phyloP scores from a whole-genome alignment of 257 asterid genomes.

The Misopates orontium region DNA sequence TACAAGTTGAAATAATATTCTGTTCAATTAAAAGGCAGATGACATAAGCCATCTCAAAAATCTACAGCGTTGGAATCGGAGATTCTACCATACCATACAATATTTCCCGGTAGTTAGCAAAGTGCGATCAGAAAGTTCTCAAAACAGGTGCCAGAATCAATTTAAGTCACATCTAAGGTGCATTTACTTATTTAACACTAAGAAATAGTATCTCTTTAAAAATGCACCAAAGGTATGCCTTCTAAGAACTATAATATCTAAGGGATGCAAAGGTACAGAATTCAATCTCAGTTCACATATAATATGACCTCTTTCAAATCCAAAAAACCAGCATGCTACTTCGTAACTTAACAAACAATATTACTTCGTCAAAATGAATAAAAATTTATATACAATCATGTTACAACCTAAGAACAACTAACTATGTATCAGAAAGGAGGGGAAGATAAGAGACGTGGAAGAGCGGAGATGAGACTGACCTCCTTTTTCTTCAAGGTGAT shows the following conservation, averaged over 20 bases:
- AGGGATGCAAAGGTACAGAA: background rate
- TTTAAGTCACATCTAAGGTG: background rate
- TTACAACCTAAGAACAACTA: conserved; percentile 1
- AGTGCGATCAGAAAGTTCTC: conserved; percentile 4
- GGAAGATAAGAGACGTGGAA: conserved; percentile 4
- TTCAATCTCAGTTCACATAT: background rate
- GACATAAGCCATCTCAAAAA: background rate
- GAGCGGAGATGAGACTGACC: conserved; percentile 40
- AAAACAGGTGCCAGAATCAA: conserved; percentile 10
- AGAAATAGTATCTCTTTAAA: conserved; percentile 5
- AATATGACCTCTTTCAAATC: background rate
- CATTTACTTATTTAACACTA: no score
- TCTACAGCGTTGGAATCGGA: background rate
- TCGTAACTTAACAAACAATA: background rate
- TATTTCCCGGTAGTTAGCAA: background rate
- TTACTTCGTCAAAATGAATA: background rate
- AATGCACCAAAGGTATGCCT: background rate
- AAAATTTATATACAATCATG: background rate
- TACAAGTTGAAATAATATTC: background rate
- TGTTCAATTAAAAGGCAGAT: background rate
- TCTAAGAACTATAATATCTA: background rate
- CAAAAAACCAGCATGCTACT: conserved; percentile 2
- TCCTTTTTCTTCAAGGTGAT: conserved; percentile 59
- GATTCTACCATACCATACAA: background rate
- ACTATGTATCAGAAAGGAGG: conserved; percentile 10